These are phyloP conservation scores for Tetradesmus obliquus DNA, from an alignment of 139 green algal species.

Conservation along the genomic window DNA sequence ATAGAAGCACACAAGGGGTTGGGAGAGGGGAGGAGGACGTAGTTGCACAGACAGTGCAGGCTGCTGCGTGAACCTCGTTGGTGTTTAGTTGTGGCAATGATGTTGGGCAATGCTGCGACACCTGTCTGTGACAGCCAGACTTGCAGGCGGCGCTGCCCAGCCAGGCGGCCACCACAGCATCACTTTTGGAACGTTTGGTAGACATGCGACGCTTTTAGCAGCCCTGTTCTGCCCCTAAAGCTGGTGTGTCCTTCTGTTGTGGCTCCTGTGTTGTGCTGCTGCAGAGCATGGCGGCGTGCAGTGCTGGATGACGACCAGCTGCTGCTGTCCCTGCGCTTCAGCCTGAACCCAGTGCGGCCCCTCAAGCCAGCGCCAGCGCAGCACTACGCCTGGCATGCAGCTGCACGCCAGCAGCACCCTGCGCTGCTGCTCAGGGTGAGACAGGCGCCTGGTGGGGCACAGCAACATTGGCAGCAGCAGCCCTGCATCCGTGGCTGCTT, in stretches of 20 bases:
- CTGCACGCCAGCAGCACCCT: slow-evolving; percentile 10
- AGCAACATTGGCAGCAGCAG: neutral
- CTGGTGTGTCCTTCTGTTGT: neutral
- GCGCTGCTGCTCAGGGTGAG: slow-evolving; percentile 33
- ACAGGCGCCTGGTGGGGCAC: neutral
- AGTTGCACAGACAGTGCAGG: too few species aligned
- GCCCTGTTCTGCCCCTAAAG: too few species aligned
- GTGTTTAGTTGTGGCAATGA: too few species aligned
- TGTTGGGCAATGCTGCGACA: too few species aligned
- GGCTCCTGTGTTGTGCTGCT: neutral
- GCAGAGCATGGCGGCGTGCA: slow-evolving; percentile 31
- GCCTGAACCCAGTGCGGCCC: neutral
- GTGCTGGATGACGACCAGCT: slow-evolving; percentile 40
- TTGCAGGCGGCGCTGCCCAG: too few species aligned
- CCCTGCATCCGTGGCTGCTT: neutral
- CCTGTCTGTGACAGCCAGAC: too few species aligned
- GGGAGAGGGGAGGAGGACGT: too few species aligned
- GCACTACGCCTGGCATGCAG: neutral
- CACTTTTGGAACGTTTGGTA: too few species aligned
- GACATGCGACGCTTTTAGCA: too few species aligned
- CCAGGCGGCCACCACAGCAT: too few species aligned
- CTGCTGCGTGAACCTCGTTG: too few species aligned
- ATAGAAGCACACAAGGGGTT: too few species aligned
- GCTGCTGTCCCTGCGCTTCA: slow-evolving; percentile 15
- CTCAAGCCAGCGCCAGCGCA: neutral